These are phyloP conservation scores for Wallemia ichthyophaga DNA, from an alignment of 1,284 basidiomycete species.

Conservation along the genomic window DNA sequence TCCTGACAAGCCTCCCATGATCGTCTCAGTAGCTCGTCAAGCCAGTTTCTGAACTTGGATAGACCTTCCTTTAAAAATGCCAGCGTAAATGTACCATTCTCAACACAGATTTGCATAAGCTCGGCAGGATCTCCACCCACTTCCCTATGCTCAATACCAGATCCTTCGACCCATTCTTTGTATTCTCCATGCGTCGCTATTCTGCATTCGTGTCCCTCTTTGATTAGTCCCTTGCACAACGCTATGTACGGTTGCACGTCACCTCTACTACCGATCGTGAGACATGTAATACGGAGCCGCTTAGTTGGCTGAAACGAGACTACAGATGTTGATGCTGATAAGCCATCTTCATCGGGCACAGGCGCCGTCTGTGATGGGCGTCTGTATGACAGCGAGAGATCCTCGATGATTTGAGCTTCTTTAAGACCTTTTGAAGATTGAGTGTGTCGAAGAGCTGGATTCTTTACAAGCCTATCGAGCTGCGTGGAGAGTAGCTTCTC, in stretches of 20 bases:
- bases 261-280: constrained; percentile 7
- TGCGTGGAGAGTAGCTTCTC: constrained; percentile 41
- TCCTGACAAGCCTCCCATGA: constrained; percentile 78
- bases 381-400: not conserved
- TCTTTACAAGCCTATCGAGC: constrained; percentile 36
- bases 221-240: constrained; percentile 63
- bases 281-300: not conserved
- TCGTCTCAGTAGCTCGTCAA: constrained; percentile 74
- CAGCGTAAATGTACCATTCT: constrained; percentile 87
- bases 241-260: constrained; percentile 37
- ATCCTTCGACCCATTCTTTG: constrained; percentile 68
- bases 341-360: not conserved
- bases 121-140: constrained; percentile 94
- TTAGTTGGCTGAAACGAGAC: not conserved
- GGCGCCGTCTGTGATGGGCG: not conserved
- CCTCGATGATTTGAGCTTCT: not conserved
- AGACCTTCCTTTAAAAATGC: constrained; percentile 73
- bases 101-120: constrained; percentile 73
- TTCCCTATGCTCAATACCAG: constrained; percentile 64
- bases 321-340: not conserved
- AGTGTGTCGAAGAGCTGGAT: constrained; percentile 11
- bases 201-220: constrained; percentile 52
- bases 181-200: constrained; percentile 89
- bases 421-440: constrained; percentile 2
- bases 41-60: constrained; percentile 70